These are phyloP conservation scores for Chlamydomonas eustigma DNA, from an alignment of 139 green algal genomes.

Conservation along the genomic window DNA sequence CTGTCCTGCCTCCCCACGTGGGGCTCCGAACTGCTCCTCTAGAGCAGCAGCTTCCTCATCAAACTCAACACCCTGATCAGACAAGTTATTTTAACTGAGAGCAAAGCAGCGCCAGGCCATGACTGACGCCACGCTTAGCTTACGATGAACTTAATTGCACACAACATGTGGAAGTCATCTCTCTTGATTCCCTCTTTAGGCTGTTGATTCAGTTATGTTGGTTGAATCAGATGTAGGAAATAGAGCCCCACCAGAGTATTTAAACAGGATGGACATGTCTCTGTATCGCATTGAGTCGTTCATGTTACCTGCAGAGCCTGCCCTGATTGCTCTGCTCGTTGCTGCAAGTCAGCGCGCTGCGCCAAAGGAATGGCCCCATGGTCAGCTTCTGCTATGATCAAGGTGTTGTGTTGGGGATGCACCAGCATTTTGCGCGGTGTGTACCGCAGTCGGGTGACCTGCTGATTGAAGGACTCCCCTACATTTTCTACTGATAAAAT, in stretches of 20 bases:
- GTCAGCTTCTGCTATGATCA: slow-evolving; percentile 74
- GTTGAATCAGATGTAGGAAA: no score
- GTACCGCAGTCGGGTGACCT: slow-evolving; percentile 80
- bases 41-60: slow-evolving; percentile 63
- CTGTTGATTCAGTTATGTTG: no score
- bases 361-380: slow-evolving; percentile 62
- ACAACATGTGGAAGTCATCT: no score
- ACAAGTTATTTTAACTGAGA: no score
- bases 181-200: no score
- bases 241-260: no score
- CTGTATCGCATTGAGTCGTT: no score
- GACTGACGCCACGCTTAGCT: no score
- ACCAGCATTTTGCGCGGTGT: slow-evolving; percentile 88
- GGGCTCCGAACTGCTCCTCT: slow-evolving; percentile 77
- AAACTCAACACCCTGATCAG: slow-evolving; percentile 69
- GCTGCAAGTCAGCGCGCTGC: slow-evolving; percentile 51
- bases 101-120: no score
- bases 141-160: no score
- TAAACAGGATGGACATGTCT: no score
- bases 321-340: slow-evolving; percentile 7
- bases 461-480: slow-evolving; percentile 91
- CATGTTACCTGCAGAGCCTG: slow-evolving; percentile 26
- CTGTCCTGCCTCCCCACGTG: slow-evolving; percentile 59
- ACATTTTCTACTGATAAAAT: slow-evolving; percentile 90
- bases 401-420: slow-evolving; percentile 64